A percentile compares a stretch with the other conserved stretches of the same genome.
These are phyloP conservation scores for Truncatella angustata DNA, from an alignment of 2,329 filamentous ascomycete genomes.

Conservation along the genomic window DNA sequence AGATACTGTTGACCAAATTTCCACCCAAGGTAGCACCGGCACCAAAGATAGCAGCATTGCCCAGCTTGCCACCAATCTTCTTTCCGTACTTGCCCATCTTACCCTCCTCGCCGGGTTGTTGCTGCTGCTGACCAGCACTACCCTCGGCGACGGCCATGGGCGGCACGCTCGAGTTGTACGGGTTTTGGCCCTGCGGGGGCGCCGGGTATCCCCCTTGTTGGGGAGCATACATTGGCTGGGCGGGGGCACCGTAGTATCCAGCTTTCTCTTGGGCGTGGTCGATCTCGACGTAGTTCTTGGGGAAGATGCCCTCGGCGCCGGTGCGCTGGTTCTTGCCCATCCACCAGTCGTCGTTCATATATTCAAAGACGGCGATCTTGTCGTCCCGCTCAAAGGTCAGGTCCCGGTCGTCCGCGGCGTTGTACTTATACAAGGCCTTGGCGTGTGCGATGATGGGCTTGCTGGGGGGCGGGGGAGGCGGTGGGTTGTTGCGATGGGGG, in stretches of 20 bases:
- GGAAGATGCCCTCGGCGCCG: slow-evolving; percentile 87
- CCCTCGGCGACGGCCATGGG: slow-evolving; percentile 69
- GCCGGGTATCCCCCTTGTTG: slow-evolving; percentile 30
- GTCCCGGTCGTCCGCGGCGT: slow-evolving; percentile 76
- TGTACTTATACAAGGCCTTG: slow-evolving; percentile 81
- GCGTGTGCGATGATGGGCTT: slow-evolving; percentile 69
- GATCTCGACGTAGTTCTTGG: slow-evolving; percentile 80
- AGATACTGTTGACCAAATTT: slow-evolving; percentile 88
- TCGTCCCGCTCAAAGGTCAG: slow-evolving; percentile 80
- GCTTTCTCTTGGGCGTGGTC: slow-evolving; percentile 57
- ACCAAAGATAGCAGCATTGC: slow-evolving; percentile 81
- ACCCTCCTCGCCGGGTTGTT: slow-evolving; percentile 37
- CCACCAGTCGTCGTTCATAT: slow-evolving; percentile 99
- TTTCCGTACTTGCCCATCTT: slow-evolving; percentile 67
- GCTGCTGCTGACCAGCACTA: too few relatives aligned
- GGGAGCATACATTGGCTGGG: slow-evolving; percentile 23
- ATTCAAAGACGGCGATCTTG: slow-evolving; percentile 75
- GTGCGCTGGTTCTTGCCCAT: slow-evolving; percentile 83
- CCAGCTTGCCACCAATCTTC: slow-evolving; percentile 95
- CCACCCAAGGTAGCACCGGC: slow-evolving; percentile 88
- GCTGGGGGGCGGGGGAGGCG: slow-evolving; percentile 39
- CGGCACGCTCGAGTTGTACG: slow-evolving; percentile 70
- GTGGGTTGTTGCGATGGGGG: slow-evolving; percentile 32
- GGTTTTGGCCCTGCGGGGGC: slow-evolving; percentile 51
- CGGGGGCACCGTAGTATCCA: slow-evolving; percentile 24